Evolutionary conservation across 306 rosid species (phyloP), one percentile per base, ranked within the genome.

Genomic region (Cucurbita pepo): DNA sequence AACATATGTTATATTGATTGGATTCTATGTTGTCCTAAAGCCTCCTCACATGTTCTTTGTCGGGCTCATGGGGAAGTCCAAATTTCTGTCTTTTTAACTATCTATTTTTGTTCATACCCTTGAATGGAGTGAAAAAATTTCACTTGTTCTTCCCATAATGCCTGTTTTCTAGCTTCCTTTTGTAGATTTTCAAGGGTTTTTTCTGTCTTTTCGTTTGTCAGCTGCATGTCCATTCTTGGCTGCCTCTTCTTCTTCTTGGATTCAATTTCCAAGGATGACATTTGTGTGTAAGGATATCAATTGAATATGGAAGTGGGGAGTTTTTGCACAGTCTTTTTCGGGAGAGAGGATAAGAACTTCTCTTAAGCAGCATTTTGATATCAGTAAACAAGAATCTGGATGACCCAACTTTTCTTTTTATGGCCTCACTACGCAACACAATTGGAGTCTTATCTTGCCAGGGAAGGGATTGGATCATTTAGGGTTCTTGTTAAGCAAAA

Each of bases 41-140:
- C 55, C 64, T 18, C 75, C 64, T 18, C 75, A 72, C 75, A 72
- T 53, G 75, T 72, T 72, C 19, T 72, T 37, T 37, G 75, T 72
- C 63, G 64, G 75, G 18, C 34, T 65, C 63, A 72, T 72, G 6
- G 75, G 75, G 63, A 72, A 72, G 38, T 72, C 21, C 53, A 72
- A 7, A 12, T 50, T 50, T 11, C 0, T 64, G 52, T n/a, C 44
- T 40, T 41, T 44, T 64, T 62, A 7, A 62, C 30, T 55, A 55
- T 8, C 16, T 21, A 21, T 21, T 64, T 34, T 14, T 45, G 34
- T 30, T 30, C 34, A 16, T n/a, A 43, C 5, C 45, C 43, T 69
- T 69, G 59, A 7, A 69, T 69, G 30, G 15, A 69, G 75, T 51
- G 50, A 50, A 50, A 71, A 64, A 21, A 11, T 37, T 36, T 4